Evolutionary conservation across 306 rosid genomes (phyloP).

Genomic region (Lathyrus tuberosus): DNA sequence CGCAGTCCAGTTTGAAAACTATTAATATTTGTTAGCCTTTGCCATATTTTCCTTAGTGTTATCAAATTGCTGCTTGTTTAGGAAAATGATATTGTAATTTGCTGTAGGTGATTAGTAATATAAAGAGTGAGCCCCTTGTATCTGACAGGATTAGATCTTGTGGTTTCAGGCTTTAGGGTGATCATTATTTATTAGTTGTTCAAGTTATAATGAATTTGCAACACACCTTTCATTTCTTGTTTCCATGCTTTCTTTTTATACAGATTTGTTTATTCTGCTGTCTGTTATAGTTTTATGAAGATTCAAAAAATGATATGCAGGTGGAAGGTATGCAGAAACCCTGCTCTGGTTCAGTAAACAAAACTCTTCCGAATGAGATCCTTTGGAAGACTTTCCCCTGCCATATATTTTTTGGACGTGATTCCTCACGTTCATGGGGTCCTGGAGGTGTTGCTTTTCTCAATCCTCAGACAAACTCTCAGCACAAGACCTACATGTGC

Average conservation of each 20-base stretch:
- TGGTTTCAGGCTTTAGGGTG: slow-evolving; percentile 16
- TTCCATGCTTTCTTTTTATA: slow-evolving; percentile 13
- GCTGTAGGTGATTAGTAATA: slow-evolving; percentile 10
- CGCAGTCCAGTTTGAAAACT: slow-evolving; percentile 5
- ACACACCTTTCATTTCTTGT: slow-evolving; percentile 17
- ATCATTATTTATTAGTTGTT: neutral
- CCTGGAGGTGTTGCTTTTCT: slow-evolving; percentile 79
- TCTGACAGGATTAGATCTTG: slow-evolving; percentile 1
- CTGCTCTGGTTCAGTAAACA: slow-evolving; percentile 65
- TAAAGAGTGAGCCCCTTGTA: neutral
- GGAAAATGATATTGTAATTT: slow-evolving; percentile 9
- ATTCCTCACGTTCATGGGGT: slow-evolving; percentile 71
- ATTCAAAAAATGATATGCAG: slow-evolving; percentile 47
- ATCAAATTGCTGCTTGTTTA: slow-evolving; percentile 28
- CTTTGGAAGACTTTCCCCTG: slow-evolving; percentile 71
- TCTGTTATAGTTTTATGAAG: slow-evolving; percentile 20
- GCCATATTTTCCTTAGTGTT: slow-evolving; percentile 8
- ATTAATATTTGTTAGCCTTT: slow-evolving; percentile 5
- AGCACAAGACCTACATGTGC: slow-evolving; percentile 66
- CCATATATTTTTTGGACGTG: slow-evolving; percentile 74
- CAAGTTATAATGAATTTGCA: slow-evolving; percentile 15
- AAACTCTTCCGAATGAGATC: slow-evolving; percentile 63
- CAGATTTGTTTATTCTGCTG: slow-evolving; percentile 25
- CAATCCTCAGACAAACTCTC: slow-evolving; percentile 51
- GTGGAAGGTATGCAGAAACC: slow-evolving; percentile 69